Base-by-base conservation (phyloP, 176 grass and related monocot species). In the Neostapfia colusana region DNA sequence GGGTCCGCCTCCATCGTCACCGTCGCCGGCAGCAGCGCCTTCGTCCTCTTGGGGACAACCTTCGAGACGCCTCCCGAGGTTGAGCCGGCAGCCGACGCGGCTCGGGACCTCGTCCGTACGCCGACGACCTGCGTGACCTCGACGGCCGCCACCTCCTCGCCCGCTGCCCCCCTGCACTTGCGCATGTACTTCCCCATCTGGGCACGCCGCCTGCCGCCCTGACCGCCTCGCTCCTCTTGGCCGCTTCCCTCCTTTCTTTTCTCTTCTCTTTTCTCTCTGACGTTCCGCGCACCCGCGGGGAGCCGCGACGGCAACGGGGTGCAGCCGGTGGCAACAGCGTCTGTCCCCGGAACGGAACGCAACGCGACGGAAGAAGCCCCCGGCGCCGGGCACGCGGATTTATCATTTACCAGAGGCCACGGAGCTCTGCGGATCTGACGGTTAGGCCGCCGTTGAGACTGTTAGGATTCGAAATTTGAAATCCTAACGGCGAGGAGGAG, bases 101-200 rank as follows among this genome's bases (percentile, higher is more conserved):
- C 63, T 14, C 85, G 67, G 38, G 88, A 90, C 85, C 91, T 80
- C 7, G 91, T 94, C 24, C 83, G 68, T 25, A 94, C 88, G 20
- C 91, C 91, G 16, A 88, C 85, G 43, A 83, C 79, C 88, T 91
- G 91, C 42, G 91, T 85, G 71, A 86, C 88, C 67, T 93, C 91
- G 65, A 90, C 76, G 41, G 81, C 85, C 10, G 82, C 88, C 43
- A 95, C 81, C 60, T 89, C 83, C 41, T 55, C 87, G 4, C 79
- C 83, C 43, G 49, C 55, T 21, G 43, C 69, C 18, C 83, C 79
- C 79, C 62, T 91, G 77, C 81, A 91, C 77, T 95, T 96, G 45
- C 86, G 79, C 84, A 92, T 86, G 89, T 89, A 96, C 84, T 87
- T 92, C 50, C 87, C 86, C 93, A 96, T 92, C 50, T 5, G 37